Conservation (phyloP, 768 basidiomycete genomes). For the Leccinum olivaceopallidum region DNA sequence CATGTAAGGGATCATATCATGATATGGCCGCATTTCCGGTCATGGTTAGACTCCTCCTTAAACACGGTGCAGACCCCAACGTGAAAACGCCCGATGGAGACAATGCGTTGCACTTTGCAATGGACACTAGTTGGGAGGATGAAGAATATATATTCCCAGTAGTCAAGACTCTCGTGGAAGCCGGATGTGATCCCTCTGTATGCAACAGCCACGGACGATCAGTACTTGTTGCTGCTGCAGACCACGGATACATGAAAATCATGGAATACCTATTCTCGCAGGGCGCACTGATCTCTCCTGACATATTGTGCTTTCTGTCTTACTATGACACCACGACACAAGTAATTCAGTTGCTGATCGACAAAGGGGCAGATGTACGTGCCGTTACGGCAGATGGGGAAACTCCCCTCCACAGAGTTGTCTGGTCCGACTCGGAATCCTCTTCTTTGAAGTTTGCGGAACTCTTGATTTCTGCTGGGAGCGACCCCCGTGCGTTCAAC, state of each 20-base stretch:
- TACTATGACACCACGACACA: not conserved
- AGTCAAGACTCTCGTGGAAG: not conserved
- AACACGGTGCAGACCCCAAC: not conserved
- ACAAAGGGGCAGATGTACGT: not conserved
- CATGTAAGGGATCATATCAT: not conserved
- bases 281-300: not conserved
- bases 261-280: not conserved
- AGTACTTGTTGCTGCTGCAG: not conserved
- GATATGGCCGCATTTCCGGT: not conserved
- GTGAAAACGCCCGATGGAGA: not conserved
- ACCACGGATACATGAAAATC: not conserved
- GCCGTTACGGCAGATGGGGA: not conserved
- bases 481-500: not conserved
- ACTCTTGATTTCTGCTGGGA: not conserved
- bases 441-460: not conserved
- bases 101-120: not conserved
- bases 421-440: not conserved
- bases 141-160: not conserved
- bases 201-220: not conserved
- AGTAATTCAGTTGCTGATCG: not conserved
- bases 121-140: fast-evolving
- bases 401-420: not conserved
- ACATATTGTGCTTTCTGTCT: not conserved
- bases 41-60: not conserved
- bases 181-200: not conserved